A percentile compares a stretch with the other conserved stretches of the same genome.
Evolutionary conservation across 768 basidiomycete genomes (phyloP).

Genomic region (Collybia mongolica): DNA sequence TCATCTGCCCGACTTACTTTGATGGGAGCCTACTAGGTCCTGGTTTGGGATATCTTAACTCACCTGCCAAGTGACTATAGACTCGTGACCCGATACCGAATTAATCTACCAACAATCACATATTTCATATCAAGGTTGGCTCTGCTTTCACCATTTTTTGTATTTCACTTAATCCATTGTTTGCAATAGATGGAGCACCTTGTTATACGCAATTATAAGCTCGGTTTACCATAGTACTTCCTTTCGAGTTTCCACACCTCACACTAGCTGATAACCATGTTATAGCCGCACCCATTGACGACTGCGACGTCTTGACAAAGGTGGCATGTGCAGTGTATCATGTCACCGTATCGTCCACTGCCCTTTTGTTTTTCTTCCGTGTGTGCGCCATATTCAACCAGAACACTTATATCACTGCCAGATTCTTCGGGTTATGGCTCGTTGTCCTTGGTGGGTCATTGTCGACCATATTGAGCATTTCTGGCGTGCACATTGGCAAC

Average conservation of each 20-base stretch:
- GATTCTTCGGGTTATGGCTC: conserved; percentile 26
- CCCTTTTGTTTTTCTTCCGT: conserved; percentile 29
- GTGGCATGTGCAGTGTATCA: conserved; percentile 14
- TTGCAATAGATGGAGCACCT: no score
- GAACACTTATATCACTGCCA: conserved; percentile 11
- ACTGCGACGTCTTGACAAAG: conserved; percentile 16
- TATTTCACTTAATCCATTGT: no score
- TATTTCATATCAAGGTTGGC: conserved; percentile 29
- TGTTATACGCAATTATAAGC: not conserved
- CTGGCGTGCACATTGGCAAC: conserved; percentile 11
- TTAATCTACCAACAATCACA: conserved; percentile 14
- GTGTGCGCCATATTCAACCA: conserved; percentile 25
- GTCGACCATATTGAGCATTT: not conserved
- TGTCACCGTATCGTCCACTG: conserved; percentile 16
- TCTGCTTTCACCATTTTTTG: not conserved
- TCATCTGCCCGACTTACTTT: not conserved
- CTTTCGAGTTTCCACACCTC: not conserved
- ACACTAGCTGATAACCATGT: not conserved
- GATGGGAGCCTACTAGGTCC: conserved; percentile 12
- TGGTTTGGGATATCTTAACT: conserved; percentile 25
- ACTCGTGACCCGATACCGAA: conserved; percentile 11
- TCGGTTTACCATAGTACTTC: no score
- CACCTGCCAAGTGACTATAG: conserved; percentile 20
- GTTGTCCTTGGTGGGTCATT: conserved; percentile 12
- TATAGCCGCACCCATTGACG: conserved; percentile 8